Conservation (phyloP, 768 basidiomycete species). For the Suillus weaverae region DNA sequence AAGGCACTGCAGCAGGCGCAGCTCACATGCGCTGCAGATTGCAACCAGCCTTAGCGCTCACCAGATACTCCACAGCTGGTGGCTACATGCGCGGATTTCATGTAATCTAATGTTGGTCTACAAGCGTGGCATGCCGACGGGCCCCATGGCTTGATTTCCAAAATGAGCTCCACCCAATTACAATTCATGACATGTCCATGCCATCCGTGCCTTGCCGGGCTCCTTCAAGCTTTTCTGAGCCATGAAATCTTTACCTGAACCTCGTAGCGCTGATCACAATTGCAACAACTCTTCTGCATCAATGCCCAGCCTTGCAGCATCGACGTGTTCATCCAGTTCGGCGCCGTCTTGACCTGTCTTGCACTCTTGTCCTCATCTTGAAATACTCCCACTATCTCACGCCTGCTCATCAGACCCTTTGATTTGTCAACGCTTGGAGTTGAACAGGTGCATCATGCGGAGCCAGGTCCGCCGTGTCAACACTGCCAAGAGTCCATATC, state of each 20-base stretch:
- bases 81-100: neutral
- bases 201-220: constrained; percentile 8
- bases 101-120: neutral
- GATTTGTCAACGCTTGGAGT: neutral
- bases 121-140: constrained; percentile 1
- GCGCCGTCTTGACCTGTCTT: neutral
- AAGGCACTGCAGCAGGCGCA: constrained; percentile 9
- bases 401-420: constrained; percentile 6
- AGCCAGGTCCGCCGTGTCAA: neutral
- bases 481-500: neutral
- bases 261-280: neutral
- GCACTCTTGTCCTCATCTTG: neutral
- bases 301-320: no score
- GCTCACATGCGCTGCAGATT: constrained; percentile 5
- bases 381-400: neutral
- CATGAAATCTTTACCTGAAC: neutral
- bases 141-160: neutral
- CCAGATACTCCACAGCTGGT: neutral
- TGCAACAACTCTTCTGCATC: neutral
- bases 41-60: neutral
- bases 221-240: neutral
- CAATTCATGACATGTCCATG: neutral
- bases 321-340: neutral
- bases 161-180: neutral
- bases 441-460: neutral